Base-by-base conservation (phyloP, 768 basidiomycete genomes). In the Pleurotus eryngii region DNA sequence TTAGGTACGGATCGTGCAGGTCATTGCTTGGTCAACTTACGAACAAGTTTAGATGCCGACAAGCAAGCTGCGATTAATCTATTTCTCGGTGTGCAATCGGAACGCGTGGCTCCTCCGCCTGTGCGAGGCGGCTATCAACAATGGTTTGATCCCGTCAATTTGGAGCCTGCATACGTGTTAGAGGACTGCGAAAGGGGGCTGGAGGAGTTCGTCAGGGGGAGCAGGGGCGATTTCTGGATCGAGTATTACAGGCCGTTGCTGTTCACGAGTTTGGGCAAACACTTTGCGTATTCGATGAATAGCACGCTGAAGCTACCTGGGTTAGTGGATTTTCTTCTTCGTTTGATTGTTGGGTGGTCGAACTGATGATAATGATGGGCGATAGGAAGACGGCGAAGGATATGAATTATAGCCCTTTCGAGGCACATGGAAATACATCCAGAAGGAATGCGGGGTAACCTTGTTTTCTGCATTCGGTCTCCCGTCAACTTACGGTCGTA, bases 31-130 rank as follows among this genome's bases (percentile, higher is more conserved):
- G 11, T 35, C 3, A 3, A 35, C 11, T 35, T 35, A 35, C 30
- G 30, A 35, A 35, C 30, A 35, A 9, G 30, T 35, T 7, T 58
- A 93, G 96, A 99, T 67, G 93, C 92, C 5, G 97, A 98, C 73
- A 98, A 98, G 70, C 97, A 99, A 72, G 81, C 89, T 7, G 95
- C 96, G 5, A 99, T 98, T 68, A 95, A 99, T 71, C 81, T 98
- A n/a, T 98, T 98, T 71, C 84, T 98, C 3, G 92, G 95, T 38
- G 81, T 92, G 3, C 77, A 83, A 55, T 79, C 78, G 37, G 79
- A 83, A 56, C 76, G 78, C n/a, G 77, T 77, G 37, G 68, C 72
- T 2, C 78, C 76, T 9, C 74, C 80, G 1, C 77, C 78, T 2
- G 76, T 81, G 2, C 81, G 90, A 0, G 81, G 86, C 0, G 86